phyloP scores from a whole-genome alignment of 2,329 filamentous ascomycete species.

The Stachybotrys elegans region DNA sequence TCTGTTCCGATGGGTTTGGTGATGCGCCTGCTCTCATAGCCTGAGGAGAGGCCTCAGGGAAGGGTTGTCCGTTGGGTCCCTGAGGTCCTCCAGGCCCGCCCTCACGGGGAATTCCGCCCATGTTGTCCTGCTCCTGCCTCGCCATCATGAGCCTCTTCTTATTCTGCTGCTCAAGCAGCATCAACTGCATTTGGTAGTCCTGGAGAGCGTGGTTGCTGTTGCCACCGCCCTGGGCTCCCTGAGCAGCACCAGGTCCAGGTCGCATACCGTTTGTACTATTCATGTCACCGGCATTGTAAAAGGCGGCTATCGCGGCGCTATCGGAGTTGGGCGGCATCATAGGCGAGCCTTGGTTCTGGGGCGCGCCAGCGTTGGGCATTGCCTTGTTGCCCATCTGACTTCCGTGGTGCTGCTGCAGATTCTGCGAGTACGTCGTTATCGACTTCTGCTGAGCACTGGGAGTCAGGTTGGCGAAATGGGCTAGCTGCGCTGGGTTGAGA shows the following conservation, averaged over 20 bases:
- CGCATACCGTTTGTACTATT: slow-evolving; percentile 55
- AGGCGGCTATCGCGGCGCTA: slow-evolving; percentile 48
- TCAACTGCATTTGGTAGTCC: slow-evolving; percentile 86
- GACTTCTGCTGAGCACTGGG: slow-evolving; percentile 71
- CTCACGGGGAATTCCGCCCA: slow-evolving; percentile 42
- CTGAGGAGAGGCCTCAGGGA: slow-evolving; percentile 67
- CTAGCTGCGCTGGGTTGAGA: slow-evolving; percentile 73
- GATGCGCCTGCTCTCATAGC: slow-evolving; percentile 65
- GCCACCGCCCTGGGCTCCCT: slow-evolving; percentile 39
- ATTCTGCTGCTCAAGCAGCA: slow-evolving; percentile 82
- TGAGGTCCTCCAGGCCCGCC: slow-evolving; percentile 49
- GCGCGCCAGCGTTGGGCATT: slow-evolving; percentile 67
- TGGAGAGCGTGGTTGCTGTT: slow-evolving; percentile 80
- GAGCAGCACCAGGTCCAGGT: slow-evolving; percentile 40
- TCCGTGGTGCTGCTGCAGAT: slow-evolving; percentile 77
- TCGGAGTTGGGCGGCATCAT: slow-evolving; percentile 75
- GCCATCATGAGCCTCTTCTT: slow-evolving; percentile 84
- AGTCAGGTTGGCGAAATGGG: slow-evolving; percentile 50
- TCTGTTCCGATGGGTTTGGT: slow-evolving; percentile 72
- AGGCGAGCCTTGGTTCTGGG: slow-evolving; percentile 73
- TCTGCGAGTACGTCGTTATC: slow-evolving; percentile 82
- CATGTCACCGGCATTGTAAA: slow-evolving; percentile 62
- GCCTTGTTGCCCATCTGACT: slow-evolving; percentile 75
- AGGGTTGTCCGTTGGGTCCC: slow-evolving; percentile 56
- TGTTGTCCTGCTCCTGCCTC: slow-evolving; percentile 68